Conservation (phyloP, 768 basidiomycete species). For the Podaxis sp. region DNA sequence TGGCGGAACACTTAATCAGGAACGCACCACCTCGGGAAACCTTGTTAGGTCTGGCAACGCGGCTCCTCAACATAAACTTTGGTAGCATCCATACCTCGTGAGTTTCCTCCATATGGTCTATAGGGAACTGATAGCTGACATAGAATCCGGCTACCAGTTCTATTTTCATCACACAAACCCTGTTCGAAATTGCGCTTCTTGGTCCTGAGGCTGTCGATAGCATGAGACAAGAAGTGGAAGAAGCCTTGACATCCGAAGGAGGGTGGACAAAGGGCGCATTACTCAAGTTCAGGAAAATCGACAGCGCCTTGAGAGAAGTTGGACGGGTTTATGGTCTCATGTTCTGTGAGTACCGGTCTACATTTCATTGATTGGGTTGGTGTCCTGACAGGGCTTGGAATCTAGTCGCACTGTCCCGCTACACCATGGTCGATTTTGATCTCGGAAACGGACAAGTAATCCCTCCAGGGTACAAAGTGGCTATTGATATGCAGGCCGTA, state of each 20-base stretch:
- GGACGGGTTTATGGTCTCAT: constrained; percentile 30
- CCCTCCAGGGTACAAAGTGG: constrained; percentile 28
- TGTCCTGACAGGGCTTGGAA: background rate
- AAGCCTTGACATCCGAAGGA: constrained; percentile 28
- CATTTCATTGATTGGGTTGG: background rate
- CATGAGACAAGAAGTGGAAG: constrained; percentile 27
- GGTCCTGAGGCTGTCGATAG: constrained; percentile 23
- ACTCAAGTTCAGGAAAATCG: constrained; percentile 29
- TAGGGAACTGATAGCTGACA: background rate
- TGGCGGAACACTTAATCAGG: constrained; percentile 26
- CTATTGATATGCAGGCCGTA: constrained; percentile 30
- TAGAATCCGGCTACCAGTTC: constrained; percentile 19
- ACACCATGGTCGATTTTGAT: constrained; percentile 23
- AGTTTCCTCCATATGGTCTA: constrained; percentile 8
- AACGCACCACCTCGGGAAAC: constrained; percentile 26
- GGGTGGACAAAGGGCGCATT: constrained; percentile 32
- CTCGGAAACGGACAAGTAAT: constrained; percentile 27
- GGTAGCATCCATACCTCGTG: constrained; percentile 36
- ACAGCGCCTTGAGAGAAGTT: constrained; percentile 32
- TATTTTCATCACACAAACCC: constrained; percentile 31
- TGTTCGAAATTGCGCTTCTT: constrained; percentile 30
- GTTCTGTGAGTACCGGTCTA: constrained; percentile 21
- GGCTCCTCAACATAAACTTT: constrained; percentile 35
- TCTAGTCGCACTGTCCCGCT: constrained; percentile 27
- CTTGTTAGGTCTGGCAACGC: constrained; percentile 27